These are phyloP conservation scores for Tilletia indica DNA, from an alignment of 1,284 basidiomycete species.

Conservation along the genomic window DNA sequence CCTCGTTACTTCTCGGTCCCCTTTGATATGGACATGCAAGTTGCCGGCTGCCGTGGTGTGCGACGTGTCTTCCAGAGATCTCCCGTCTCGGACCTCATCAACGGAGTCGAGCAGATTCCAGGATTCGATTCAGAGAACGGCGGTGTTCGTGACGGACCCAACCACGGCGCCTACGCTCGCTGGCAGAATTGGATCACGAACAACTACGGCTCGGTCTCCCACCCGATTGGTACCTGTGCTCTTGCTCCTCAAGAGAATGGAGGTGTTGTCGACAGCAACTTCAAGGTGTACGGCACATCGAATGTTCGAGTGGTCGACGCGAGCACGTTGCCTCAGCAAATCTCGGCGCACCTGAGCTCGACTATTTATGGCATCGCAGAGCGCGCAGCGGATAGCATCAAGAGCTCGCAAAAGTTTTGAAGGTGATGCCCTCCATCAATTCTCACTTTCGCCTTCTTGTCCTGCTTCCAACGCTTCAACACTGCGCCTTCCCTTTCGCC, in stretches of 20 bases:
- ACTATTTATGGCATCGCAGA: constrained; percentile 45
- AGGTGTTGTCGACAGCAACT: constrained; percentile 58
- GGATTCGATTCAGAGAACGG: constrained; percentile 29
- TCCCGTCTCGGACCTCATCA: constrained; percentile 39
- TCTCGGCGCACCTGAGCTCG: constrained; percentile 40
- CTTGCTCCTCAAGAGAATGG: constrained; percentile 67
- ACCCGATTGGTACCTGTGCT: constrained; percentile 65
- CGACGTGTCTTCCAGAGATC: constrained; percentile 49
- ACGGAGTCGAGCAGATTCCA: constrained; percentile 55
- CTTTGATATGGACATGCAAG: constrained; percentile 56
- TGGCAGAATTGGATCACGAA: constrained; percentile 54
- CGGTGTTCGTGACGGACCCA: constrained; percentile 32
- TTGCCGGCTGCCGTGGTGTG: constrained; percentile 47
- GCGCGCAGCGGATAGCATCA: constrained; percentile 31
- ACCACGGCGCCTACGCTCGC: constrained; percentile 40
- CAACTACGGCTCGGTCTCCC: constrained; percentile 57
- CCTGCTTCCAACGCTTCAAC: too few species aligned
- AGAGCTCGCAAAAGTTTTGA: not conserved
- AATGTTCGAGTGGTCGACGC: constrained; percentile 51
- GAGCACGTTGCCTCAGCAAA: constrained; percentile 36
- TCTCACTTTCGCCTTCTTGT: too few species aligned
- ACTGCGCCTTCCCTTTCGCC: too few species aligned
- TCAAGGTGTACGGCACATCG: constrained; percentile 55
- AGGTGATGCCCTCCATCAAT: too few species aligned
- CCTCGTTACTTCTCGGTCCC: constrained; percentile 33